phyloP scores from a whole-genome alignment of 1,284 basidiomycete genomes.

The Apiotrichum montevideense region DNA sequence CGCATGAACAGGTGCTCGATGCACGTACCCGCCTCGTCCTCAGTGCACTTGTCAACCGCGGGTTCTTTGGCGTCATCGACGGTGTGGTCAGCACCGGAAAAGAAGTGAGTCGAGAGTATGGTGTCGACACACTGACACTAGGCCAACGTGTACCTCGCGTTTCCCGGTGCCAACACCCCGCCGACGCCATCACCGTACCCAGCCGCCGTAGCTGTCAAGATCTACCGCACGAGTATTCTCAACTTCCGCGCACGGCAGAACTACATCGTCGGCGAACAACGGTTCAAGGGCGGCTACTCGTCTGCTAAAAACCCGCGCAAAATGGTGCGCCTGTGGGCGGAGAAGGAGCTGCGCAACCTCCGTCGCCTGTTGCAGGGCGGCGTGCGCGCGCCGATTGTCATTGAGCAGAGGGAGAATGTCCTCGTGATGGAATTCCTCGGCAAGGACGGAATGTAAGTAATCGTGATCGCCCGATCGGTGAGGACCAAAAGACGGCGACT shows the following conservation, averaged over 20 bases:
- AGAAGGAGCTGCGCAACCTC: constrained; percentile 97
- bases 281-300: constrained; percentile 88
- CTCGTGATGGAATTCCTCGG: constrained; percentile 95
- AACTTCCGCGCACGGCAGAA: constrained; percentile 95
- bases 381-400: constrained; percentile 75
- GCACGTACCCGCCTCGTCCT: constrained; percentile 81
- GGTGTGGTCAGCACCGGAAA: constrained; percentile 93
- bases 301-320: constrained; percentile 85
- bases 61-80: constrained; percentile 77
- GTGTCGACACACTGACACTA: constrained; percentile 37
- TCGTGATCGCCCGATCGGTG: too few species aligned
- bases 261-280: constrained; percentile 83
- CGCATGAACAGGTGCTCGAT: constrained; percentile 89
- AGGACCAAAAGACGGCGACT: neutral
- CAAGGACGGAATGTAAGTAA: constrained; percentile 52
- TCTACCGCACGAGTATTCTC: constrained; percentile 97
- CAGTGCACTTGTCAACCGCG: constrained; percentile 88
- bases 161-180: constrained; percentile 56
- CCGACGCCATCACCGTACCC: constrained; percentile 51
- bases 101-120: constrained; percentile 57
- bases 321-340: constrained; percentile 98
- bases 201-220: constrained; percentile 79
- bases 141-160: constrained; percentile 90
- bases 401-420: constrained; percentile 94
- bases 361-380: constrained; percentile 75